Evolutionary conservation across 176 grass and related monocot species (phyloP).

Genomic region (Metroxylon sagu): DNA sequence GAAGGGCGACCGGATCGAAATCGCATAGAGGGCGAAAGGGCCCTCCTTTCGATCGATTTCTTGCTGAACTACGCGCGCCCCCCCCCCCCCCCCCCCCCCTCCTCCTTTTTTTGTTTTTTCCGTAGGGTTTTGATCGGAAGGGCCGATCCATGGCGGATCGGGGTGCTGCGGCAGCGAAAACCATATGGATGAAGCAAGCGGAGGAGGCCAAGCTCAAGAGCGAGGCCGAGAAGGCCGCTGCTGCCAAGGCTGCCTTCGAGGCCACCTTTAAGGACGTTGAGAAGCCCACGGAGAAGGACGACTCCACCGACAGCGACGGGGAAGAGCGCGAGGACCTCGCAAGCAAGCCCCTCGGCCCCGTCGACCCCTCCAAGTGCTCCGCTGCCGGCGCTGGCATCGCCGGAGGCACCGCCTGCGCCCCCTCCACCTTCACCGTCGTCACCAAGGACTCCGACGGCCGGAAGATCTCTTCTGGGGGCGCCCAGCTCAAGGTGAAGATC

Average conservation of each 20-base stretch:
- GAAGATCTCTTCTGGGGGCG: constrained; percentile 46
- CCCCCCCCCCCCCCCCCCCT: too few species aligned
- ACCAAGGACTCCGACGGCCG: constrained; percentile 54
- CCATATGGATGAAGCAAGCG: constrained; percentile 87
- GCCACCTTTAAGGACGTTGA: constrained; percentile 74
- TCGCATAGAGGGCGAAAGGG: too few species aligned
- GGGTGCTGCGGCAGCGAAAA: constrained; percentile 8
- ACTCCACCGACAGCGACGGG: constrained; percentile 7
- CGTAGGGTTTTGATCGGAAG: not conserved
- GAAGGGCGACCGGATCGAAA: too few species aligned
- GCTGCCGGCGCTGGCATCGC: constrained; percentile 61
- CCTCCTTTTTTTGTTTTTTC: too few species aligned
- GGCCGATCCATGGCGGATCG: constrained; percentile 17
- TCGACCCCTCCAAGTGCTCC: constrained; percentile 59
- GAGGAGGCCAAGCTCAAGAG: constrained; percentile 97
- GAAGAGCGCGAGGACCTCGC: constrained; percentile 24
- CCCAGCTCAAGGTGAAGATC: constrained; percentile 42
- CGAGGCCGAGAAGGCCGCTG: constrained; percentile 76
- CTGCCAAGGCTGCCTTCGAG: constrained; percentile 90
- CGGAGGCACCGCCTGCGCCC: constrained; percentile 40
- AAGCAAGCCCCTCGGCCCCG: constrained; percentile 38
- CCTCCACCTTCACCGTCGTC: constrained; percentile 53
- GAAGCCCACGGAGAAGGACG: constrained; percentile 10
- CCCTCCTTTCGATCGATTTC: too few species aligned
- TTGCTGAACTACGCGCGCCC: too few species aligned